Conservation (phyloP, 495 filamentous ascomycete genomes). For the Staphylotrichum longicolle region DNA sequence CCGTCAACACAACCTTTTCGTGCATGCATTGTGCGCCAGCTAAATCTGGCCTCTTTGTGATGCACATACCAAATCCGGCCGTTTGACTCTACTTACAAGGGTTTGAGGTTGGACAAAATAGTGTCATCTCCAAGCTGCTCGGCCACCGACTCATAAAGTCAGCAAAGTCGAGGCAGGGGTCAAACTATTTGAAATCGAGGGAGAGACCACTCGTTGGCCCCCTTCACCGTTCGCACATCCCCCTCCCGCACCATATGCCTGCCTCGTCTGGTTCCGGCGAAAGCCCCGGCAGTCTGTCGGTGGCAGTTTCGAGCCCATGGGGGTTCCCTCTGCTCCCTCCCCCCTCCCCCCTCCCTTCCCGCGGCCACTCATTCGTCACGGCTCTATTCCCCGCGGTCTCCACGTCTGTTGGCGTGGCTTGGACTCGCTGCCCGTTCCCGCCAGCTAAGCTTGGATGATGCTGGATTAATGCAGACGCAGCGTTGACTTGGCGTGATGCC, state of each 20-base stretch:
- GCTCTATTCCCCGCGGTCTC: constrained; percentile 13
- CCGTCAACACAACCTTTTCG: background rate
- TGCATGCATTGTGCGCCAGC: constrained; percentile 18
- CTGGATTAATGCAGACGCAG: constrained; percentile 3
- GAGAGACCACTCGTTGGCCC: constrained; percentile 22
- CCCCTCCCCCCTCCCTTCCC: constrained; percentile 4
- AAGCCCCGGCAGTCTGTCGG: constrained; percentile 7
- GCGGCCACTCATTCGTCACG: constrained; percentile 19
- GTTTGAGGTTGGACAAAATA: constrained; percentile 6
- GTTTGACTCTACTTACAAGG: constrained; percentile 21
- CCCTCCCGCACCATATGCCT: constrained; percentile 8
- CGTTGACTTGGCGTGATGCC: constrained; percentile 4
- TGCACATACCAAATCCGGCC: constrained; percentile 24
- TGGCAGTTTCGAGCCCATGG: constrained; percentile 28
- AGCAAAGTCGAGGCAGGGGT: constrained; percentile 22
- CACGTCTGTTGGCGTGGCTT: constrained; percentile 17
- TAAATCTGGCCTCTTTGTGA: constrained; percentile 23
- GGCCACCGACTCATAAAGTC: constrained; percentile 18
- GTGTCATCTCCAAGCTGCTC: constrained; percentile 17
- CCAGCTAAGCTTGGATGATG: constrained; percentile 7
- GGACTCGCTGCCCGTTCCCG: constrained; percentile 15
- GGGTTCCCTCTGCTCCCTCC: constrained; percentile 7
- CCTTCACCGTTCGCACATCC: constrained; percentile 22
- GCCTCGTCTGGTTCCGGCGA: constrained; percentile 20
- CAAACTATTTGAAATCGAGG: constrained; percentile 20